These are phyloP conservation scores for Adansonia rubrostipa DNA, from an alignment of 441 rosid genomes.

Conservation along the genomic window DNA sequence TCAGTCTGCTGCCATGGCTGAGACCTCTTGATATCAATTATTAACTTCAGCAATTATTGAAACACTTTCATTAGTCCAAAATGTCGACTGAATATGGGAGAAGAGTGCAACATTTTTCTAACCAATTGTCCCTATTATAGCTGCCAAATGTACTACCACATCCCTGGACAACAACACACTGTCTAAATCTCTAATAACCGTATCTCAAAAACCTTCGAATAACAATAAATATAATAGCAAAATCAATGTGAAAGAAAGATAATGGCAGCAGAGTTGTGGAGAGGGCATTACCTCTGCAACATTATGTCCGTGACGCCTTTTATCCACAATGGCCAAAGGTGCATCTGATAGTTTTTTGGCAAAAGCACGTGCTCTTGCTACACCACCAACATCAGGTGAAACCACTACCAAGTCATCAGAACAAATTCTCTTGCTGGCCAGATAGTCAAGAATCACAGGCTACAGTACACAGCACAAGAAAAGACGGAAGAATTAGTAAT, in stretches of 20 bases:
- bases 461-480: slow-evolving; percentile 32
- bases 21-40: neutral
- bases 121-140: neutral
- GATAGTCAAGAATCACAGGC: slow-evolving; percentile 83
- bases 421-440: slow-evolving; percentile 66
- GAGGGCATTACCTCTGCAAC: slow-evolving; percentile 65
- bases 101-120: neutral
- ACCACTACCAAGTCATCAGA: slow-evolving; percentile 75
- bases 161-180: neutral
- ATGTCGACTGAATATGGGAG: neutral
- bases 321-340: slow-evolving; percentile 57
- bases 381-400: slow-evolving; percentile 49
- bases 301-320: slow-evolving; percentile 76
- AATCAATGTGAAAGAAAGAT: neutral
- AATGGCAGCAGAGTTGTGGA: neutral
- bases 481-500: slow-evolving; percentile 12
- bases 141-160: neutral
- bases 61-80: neutral
- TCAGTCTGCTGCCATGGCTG: neutral
- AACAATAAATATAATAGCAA: slow-evolving; percentile 10
- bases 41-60: neutral
- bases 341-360: slow-evolving; percentile 49
- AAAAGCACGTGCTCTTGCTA: slow-evolving; percentile 57
- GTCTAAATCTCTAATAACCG: neutral
- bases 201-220: neutral